Evolutionary conservation across 768 basidiomycete genomes (phyloP).

Genomic region (Polyporus arcularius): DNA sequence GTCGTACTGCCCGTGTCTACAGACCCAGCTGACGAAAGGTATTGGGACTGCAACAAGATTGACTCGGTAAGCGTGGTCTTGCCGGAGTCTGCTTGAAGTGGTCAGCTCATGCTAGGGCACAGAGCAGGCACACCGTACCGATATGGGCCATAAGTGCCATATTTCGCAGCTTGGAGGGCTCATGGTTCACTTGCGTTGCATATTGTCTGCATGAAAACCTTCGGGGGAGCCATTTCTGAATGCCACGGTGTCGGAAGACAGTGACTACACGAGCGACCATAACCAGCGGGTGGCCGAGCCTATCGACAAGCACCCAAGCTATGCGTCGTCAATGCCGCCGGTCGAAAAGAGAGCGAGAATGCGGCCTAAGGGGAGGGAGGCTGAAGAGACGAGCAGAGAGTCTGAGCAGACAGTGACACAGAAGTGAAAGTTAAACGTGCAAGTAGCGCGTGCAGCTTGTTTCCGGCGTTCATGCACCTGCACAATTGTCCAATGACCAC

Average conservation of each 20-base stretch:
- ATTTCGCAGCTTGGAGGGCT: constrained; percentile 57
- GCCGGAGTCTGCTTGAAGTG: constrained; percentile 64
- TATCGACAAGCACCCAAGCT: too few species aligned
- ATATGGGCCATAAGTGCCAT: constrained; percentile 91
- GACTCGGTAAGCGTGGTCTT: constrained; percentile 91
- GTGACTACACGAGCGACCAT: constrained; percentile 4
- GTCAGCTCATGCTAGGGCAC: background rate
- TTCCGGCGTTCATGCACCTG: background rate
- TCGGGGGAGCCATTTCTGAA: background rate
- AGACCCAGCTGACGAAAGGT: constrained; percentile 72
- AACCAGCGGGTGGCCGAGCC: background rate
- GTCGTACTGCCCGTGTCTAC: constrained; percentile 91
- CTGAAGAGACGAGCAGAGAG: background rate
- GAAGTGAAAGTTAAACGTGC: background rate
- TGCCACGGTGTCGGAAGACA: constrained; percentile 1
- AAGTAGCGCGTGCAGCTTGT: background rate
- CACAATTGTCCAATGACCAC: constrained; percentile 16
- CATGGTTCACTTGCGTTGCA: constrained; percentile 24
- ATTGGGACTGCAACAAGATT: constrained; percentile 73
- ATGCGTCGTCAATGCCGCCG: too few species aligned
- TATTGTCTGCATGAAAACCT: constrained; percentile 21
- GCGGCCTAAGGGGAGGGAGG: too few species aligned
- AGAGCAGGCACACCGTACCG: constrained; percentile 45
- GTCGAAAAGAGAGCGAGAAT: too few species aligned
- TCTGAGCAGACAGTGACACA: constrained; percentile 1